Evolutionary conservation across 1,284 basidiomycete species (phyloP).

Genomic region (Afroboletus lepidellus): DNA sequence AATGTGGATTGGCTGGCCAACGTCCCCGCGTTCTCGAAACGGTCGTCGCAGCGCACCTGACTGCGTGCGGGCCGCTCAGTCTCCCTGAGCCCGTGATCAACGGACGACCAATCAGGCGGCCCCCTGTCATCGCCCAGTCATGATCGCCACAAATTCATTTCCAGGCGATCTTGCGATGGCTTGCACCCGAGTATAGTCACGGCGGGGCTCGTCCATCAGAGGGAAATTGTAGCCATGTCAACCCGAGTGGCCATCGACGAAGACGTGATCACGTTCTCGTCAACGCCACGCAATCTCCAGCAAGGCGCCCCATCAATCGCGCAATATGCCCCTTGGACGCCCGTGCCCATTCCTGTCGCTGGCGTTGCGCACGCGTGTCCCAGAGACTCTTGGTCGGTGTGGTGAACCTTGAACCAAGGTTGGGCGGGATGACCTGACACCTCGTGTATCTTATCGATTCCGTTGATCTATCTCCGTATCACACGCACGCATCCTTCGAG

Average conservation of each 20-base stretch:
- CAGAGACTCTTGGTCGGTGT: conserved; percentile 2
- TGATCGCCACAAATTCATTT: conserved; percentile 34
- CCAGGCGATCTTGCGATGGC: background rate
- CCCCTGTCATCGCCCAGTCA: conserved; percentile 17
- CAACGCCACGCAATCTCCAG: conserved; percentile 21
- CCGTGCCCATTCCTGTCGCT: conserved; percentile 15
- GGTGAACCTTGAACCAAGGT: background rate
- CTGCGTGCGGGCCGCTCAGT: conserved; percentile 20
- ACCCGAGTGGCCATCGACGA: conserved; percentile 14
- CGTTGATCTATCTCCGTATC: conserved; percentile 23
- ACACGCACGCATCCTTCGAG: conserved; percentile 15
- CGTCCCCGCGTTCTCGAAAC: conserved; percentile 20
- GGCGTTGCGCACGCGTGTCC: background rate
- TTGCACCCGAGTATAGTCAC: no score
- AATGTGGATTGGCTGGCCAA: background rate
- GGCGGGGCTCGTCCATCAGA: background rate
- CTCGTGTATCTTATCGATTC: conserved; percentile 35
- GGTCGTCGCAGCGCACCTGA: conserved; percentile 23
- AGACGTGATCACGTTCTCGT: conserved; percentile 13
- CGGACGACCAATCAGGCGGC: conserved; percentile 8
- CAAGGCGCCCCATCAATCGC: conserved; percentile 10
- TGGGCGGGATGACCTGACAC: conserved; percentile 13
- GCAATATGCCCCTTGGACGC: conserved; percentile 11
- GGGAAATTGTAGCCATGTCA: conserved; percentile 29
- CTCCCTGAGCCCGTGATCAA: conserved; percentile 22